Evolutionary conservation across 1,284 basidiomycete genomes (phyloP), one percentile per base, ranked within the genome.

Genomic region (Puccinia coronata): DNA sequence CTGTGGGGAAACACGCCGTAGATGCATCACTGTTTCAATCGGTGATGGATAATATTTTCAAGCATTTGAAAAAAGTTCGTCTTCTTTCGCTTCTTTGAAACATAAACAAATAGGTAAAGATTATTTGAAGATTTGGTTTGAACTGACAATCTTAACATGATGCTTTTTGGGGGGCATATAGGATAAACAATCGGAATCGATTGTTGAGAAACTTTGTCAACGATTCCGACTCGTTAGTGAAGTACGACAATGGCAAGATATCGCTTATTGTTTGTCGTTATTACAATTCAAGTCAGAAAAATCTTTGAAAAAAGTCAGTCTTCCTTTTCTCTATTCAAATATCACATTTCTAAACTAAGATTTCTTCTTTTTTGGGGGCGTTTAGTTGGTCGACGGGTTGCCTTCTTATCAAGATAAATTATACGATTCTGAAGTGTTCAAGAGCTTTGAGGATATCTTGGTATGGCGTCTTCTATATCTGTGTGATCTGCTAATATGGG

Each of bases 201-300:
- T 98, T 83, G 92, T 97, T 75, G 95, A 98, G 84, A 97, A 96
- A 86, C 90, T 96, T 6, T 98, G 95, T 84, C 94, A 96, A 85
- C 90, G 95, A 11, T 98, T 98, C 91, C 90, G 93, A 23, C 88
- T 95, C 6, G 91, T 93, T 0, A 92, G 93, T 57, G 94, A 96
- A 36, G 90, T 94, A 39, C 89, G 96, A 34, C 96, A 98, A 86
- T 99, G 97, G 96, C 91, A 94, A 49, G 96, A 99, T 85, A 96
- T 99, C 83, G 94, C 96, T 0, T 98, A 92, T 87, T 99, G 97
- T 86, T 88, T 99, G 2, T 95, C 95, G 0, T 87, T 98, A 2
- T 88, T 99, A 39, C 96, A 95, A 0, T 99, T 94, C 92, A 98
- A 98, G 87, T 96, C 94, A 0, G 96, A 99, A 84, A 90, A 93